Evolutionary conservation across 805 yeast species (phyloP).

Genomic region (Candida sanyiensis): DNA sequence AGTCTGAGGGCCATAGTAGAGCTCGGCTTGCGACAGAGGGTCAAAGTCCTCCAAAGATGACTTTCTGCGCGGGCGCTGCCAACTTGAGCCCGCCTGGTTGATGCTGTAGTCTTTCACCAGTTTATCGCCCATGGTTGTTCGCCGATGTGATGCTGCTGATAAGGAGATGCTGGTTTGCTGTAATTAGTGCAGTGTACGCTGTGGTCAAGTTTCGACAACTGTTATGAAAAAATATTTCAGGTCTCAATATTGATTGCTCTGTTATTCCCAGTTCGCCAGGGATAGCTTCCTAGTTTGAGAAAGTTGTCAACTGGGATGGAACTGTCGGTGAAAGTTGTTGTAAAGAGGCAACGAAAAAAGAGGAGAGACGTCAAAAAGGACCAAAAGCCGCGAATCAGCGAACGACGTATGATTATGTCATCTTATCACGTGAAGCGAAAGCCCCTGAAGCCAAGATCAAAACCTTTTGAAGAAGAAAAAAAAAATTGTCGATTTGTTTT

Average conservation of each 20-base stretch:
- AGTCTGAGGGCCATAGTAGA: slow-evolving; percentile 60
- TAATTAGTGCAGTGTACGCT: neutral
- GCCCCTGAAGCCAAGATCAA: neutral
- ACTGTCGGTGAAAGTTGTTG: too few relatives aligned
- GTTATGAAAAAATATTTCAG: too few relatives aligned
- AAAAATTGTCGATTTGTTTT: neutral
- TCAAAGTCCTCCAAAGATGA: slow-evolving; percentile 30
- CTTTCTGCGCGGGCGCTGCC: slow-evolving; percentile 15
- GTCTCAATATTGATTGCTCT: too few relatives aligned
- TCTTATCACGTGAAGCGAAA: neutral
- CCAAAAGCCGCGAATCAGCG: neutral
- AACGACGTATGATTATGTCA: neutral
- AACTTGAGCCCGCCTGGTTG: too few relatives aligned
- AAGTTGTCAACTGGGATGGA: too few relatives aligned
- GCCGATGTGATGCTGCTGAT: neutral
- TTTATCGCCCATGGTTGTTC: slow-evolving; percentile 7
- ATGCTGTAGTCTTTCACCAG: slow-evolving; percentile 6
- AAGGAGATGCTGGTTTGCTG: neutral
- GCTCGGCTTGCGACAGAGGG: slow-evolving; percentile 65
- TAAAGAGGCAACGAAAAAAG: neutral
- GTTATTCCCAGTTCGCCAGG: too few relatives aligned
- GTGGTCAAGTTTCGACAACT: neutral
- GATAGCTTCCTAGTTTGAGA: too few relatives aligned
- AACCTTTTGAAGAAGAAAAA: neutral
- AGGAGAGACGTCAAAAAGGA: neutral